Conservation (phyloP, 176 grass and related monocot species). For the Hordeum marinum region DNA sequence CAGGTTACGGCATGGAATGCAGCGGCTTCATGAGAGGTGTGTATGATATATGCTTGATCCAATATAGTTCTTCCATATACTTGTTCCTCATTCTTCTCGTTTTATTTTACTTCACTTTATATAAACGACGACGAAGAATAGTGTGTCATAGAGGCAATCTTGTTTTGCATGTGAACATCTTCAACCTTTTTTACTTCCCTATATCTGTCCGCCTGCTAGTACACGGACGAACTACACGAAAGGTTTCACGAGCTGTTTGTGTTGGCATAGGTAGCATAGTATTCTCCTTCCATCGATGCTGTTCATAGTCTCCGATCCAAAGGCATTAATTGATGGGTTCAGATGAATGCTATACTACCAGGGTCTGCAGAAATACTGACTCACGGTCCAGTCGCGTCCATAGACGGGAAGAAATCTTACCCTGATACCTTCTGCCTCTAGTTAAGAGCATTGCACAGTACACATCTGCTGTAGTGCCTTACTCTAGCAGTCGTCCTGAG, state of each 20-base stretch:
- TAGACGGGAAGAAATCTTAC: background rate
- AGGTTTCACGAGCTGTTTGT: background rate
- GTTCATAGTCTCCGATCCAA: background rate
- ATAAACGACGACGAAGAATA: background rate
- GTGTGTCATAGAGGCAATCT: background rate
- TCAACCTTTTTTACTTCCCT: background rate
- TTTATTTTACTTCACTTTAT: background rate
- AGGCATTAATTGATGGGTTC: slow-evolving; percentile 27
- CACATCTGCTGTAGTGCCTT: background rate
- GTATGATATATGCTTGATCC: background rate
- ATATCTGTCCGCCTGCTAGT: background rate
- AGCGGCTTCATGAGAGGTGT: slow-evolving; percentile 91
- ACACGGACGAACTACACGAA: background rate
- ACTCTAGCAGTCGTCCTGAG: background rate
- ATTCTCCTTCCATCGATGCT: background rate
- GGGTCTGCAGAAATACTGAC: background rate
- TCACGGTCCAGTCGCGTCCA: background rate
- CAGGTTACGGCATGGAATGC: slow-evolving; percentile 98
- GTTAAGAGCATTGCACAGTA: background rate
- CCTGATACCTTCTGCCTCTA: background rate
- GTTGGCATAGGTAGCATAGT: background rate
- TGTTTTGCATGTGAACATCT: background rate
- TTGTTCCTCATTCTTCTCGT: too few relatives aligned
- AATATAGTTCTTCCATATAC: background rate
- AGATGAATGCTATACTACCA: background rate